These are phyloP conservation scores for Ascochyta koolunga DNA, from an alignment of 2,329 filamentous ascomycete species.

Conservation along the genomic window DNA sequence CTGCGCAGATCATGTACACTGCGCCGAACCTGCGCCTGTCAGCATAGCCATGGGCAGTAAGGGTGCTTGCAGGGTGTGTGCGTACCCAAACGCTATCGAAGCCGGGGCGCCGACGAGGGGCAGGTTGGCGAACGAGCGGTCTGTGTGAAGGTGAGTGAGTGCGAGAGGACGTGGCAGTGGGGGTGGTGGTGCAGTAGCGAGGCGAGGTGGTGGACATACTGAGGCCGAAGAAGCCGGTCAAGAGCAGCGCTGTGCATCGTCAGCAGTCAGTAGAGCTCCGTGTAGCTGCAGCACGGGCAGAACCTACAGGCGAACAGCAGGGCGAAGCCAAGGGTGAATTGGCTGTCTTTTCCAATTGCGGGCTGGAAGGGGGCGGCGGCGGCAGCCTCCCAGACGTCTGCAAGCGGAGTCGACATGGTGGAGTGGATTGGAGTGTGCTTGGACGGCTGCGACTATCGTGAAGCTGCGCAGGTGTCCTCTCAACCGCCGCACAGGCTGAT, in stretches of 20 bases:
- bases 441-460: not conserved
- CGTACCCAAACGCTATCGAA: conserved; percentile 88
- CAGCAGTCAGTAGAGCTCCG: conserved; percentile 37
- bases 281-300: not conserved
- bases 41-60: not conserved
- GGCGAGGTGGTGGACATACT: conserved; percentile 62
- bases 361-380: conserved; percentile 84
- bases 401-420: conserved; percentile 60
- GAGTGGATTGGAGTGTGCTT: conserved; percentile 21
- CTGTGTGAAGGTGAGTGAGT: conserved; percentile 53
- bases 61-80: conserved; percentile 49
- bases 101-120: conserved; percentile 82
- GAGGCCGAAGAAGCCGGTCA: conserved; percentile 82
- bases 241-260: conserved; percentile 60
- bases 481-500: conserved; percentile 14
- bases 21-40: conserved; percentile 75
- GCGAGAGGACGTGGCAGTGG: not conserved
- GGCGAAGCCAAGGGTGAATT: conserved; percentile 80
- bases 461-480: conserved; percentile 38
- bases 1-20: conserved; percentile 98
- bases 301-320: conserved; percentile 70
- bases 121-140: conserved; percentile 80
- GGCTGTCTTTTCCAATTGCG: conserved; percentile 77
- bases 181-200: not conserved
- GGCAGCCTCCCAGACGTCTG: conserved; percentile 93